phyloP scores from a whole-genome alignment of 306 rosid species.

The Vigna reflexopilosa region DNA sequence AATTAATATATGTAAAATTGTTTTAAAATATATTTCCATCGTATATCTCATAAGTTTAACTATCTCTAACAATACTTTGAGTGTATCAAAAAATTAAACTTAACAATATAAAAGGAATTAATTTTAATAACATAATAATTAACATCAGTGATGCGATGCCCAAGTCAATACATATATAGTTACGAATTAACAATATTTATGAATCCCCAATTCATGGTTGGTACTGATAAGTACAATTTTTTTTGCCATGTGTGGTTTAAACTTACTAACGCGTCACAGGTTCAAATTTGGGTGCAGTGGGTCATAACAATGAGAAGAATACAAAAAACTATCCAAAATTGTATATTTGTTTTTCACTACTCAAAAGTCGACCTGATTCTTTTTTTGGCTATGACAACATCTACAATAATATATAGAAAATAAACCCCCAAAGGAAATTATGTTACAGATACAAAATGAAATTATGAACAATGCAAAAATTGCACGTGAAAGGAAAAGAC shows the following conservation, averaged over 20 bases:
- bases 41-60: neutral
- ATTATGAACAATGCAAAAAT: constrained; percentile 45
- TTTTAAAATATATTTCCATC: neutral
- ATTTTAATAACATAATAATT: neutral
- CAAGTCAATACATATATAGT: neutral
- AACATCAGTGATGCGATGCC: neutral
- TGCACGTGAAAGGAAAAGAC: constrained; percentile 27
- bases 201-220: neutral
- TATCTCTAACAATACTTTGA: neutral
- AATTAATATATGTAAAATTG: neutral
- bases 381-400: constrained; percentile 39
- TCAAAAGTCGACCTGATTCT: constrained; percentile 22
- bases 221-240: neutral
- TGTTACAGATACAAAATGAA: constrained; percentile 41
- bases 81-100: neutral
- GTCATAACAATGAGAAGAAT: neutral
- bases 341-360: constrained; percentile 39
- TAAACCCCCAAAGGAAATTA: constrained; percentile 47
- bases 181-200: neutral
- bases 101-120: too few relatives aligned
- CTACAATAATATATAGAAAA: constrained; percentile 57
- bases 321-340: constrained; percentile 27
- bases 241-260: neutral
- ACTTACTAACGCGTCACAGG: too few relatives aligned
- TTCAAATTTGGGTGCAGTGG: neutral